Base-by-base conservation (phyloP, 2,329 filamentous ascomycete species). In the Colletotrichum musicola region DNA sequence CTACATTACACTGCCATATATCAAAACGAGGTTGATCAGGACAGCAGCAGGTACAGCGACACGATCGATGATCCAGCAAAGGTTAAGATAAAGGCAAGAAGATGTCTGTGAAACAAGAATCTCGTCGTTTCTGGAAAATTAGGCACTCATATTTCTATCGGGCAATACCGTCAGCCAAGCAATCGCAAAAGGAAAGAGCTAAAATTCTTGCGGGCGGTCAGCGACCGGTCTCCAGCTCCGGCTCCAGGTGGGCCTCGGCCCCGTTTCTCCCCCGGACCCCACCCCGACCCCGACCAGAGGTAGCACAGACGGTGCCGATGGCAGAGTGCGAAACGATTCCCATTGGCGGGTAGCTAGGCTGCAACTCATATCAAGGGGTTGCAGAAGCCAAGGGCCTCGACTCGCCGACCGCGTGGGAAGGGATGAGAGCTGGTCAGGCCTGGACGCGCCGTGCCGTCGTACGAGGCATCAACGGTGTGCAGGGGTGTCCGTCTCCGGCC, bases 181-280 rank as follows among this genome's bases (percentile, higher is more conserved):
- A 35, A 35, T 35, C 30, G 9, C 30, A 35, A 10, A 35, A 1
- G 30, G 30, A 35, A 35, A n/a, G 40, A 42, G 40, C 40, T 6
- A 42, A 42, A 6, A n/a, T 42, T 6, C 16, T 2, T 42, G 14
- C 40, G 40, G 40, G 16, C 40, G 13, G 13, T 42, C 40, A 42
- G 40, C 13, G 40, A 42, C 40, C 40, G 40, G 13, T 6, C 40
- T 42, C 16, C 4, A n/a, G 13, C 27, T 54, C 30, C 51, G 51
- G 51, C 51, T 25, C 30, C 20, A 20, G 35, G 51, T 54, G 51
- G 51, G 30, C n/a, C 51, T 20, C 51, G 30, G 51, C 25, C 18
- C 51, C 51, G 30, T 25, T 22, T 14, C 13, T 14, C 25, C 2
- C 13, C 22, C 49, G 49, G 14, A 27, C 20, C 14, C 16, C 6